phyloP scores from a whole-genome alignment of 2,329 filamentous ascomycete species.

The Trichoderma sp. region DNA sequence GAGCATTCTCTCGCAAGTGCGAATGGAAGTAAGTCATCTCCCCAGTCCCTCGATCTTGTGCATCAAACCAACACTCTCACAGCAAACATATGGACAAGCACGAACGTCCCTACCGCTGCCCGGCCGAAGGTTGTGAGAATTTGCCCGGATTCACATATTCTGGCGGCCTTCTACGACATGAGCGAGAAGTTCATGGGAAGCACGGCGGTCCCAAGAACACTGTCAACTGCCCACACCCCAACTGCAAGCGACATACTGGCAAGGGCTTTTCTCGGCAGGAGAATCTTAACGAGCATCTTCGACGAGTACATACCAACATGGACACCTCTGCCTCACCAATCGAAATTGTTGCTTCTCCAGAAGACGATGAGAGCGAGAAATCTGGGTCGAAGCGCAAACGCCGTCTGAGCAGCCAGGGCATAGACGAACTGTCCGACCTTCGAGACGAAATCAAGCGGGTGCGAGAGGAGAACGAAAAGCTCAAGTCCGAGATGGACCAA shows the following conservation, averaged over 20 bases:
- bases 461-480: constrained; percentile 61
- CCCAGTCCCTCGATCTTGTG: neutral
- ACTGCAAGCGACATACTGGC: constrained; percentile 85
- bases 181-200: constrained; percentile 90
- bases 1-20: constrained; percentile 76
- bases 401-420: constrained; percentile 31
- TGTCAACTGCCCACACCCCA: constrained; percentile 78
- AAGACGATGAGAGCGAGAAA: constrained; percentile 48
- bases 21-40: constrained; percentile 79
- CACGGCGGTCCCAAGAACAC: constrained; percentile 85
- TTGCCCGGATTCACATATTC: constrained; percentile 94
- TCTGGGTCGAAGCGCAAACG: constrained; percentile 50
- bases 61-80: constrained; percentile 27
- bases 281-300: constrained; percentile 89
- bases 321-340: constrained; percentile 37
- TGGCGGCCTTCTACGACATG: constrained; percentile 82
- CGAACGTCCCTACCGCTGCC: constrained; percentile 87
- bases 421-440: constrained; percentile 53
- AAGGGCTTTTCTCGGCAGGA: constrained; percentile 91
- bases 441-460: constrained; percentile 66
- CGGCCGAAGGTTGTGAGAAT: constrained; percentile 80
- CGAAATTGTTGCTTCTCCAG: constrained; percentile 39
- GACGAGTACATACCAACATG: constrained; percentile 72
- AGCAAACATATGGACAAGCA: constrained; percentile 99
- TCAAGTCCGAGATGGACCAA: constrained; percentile 49